Conservation (phyloP, 345 rosid species). For the Bruguiera sexangula region DNA sequence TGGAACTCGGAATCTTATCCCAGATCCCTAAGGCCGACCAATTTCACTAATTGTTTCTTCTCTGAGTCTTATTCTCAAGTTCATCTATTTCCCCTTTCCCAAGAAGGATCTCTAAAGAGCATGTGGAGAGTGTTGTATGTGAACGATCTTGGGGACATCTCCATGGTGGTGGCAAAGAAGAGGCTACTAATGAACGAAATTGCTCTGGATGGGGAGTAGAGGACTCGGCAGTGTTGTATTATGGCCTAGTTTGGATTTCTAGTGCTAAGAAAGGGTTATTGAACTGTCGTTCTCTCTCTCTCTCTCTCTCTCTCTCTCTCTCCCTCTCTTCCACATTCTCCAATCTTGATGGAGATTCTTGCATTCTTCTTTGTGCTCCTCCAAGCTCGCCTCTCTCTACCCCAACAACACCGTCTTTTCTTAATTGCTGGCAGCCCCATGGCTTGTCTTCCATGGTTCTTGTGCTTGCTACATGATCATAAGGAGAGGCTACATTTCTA, state of each 20-base stretch:
- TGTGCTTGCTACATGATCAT: too few species aligned
- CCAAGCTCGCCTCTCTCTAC: too few species aligned
- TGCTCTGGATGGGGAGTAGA: neutral
- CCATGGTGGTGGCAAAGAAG: neutral
- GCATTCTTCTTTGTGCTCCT: too few species aligned
- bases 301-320: too few species aligned
- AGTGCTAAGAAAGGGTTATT: neutral
- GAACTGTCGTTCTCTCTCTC: too few species aligned
- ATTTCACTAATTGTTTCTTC: constrained; percentile 32
- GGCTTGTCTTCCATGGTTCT: too few species aligned
- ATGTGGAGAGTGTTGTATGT: neutral
- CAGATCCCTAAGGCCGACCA: constrained; percentile 26
- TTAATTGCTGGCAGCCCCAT: too few species aligned
- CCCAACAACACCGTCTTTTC: too few species aligned
- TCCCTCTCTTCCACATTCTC: too few species aligned
- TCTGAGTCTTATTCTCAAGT: neutral
- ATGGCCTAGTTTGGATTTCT: neutral
- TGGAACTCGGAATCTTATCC: constrained; percentile 38
- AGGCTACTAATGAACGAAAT: neutral
- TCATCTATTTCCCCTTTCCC: neutral
- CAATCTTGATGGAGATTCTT: too few species aligned
- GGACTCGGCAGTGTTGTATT: neutral
- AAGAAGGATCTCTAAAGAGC: neutral
- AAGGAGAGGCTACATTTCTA: too few species aligned
- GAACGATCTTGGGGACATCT: neutral